phyloP scores from a whole-genome alignment of 495 filamentous ascomycete genomes.

The Aspergillus leporis region DNA sequence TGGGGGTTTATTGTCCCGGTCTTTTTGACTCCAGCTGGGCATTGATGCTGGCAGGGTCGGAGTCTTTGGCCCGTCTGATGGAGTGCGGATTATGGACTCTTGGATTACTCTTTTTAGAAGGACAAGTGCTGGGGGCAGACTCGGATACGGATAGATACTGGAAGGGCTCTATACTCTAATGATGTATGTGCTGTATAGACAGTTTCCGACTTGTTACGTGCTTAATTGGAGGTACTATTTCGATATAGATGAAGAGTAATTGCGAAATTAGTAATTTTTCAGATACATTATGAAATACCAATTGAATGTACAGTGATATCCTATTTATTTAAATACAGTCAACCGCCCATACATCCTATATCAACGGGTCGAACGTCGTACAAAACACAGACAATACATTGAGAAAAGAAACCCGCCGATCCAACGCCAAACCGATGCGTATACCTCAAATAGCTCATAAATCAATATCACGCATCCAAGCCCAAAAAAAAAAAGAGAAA shows the following conservation, averaged over 20 bases:
- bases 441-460: slow-evolving; percentile 37
- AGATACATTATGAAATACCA: slow-evolving; percentile 10
- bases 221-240: not conserved
- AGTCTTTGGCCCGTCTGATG: not conserved
- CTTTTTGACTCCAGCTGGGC: not conserved
- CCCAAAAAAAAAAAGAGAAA: slow-evolving; percentile 20
- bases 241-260: not conserved
- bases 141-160: not conserved
- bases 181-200: slow-evolving; percentile 9
- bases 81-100: not conserved
- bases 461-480: slow-evolving; percentile 25
- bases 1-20: not conserved
- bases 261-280: not conserved
- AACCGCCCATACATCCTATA: slow-evolving; percentile 23
- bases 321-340: slow-evolving; percentile 31
- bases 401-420: slow-evolving; percentile 24
- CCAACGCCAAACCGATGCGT: slow-evolving; percentile 47
- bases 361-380: slow-evolving; percentile 11
- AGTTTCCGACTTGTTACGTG: not conserved
- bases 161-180: not conserved
- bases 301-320: slow-evolving; percentile 24
- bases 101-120: not conserved
- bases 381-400: slow-evolving; percentile 15
- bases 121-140: not conserved
- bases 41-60: not conserved